phyloP scores from a whole-genome alignment of 169 alveolate genomes.

The Plasmodium berghei region DNA sequence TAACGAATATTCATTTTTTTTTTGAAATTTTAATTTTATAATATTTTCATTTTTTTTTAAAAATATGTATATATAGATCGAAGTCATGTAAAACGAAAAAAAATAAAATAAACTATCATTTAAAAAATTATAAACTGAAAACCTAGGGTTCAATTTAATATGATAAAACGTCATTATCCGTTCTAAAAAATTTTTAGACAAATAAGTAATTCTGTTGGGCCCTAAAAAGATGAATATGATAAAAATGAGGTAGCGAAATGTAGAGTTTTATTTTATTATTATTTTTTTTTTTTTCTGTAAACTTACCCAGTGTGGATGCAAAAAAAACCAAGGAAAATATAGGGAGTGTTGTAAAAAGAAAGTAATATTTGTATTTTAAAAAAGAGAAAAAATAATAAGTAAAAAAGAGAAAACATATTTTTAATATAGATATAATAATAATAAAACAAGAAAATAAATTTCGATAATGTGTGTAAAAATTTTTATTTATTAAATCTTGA shows the following conservation, averaged over 20 bases:
- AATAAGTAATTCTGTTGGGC: background rate
- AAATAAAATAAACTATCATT: constrained; percentile 23
- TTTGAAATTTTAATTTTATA: constrained; percentile 12
- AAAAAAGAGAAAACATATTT: constrained; percentile 37
- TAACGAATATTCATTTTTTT: background rate
- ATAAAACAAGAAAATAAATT: constrained; percentile 42
- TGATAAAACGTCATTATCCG: constrained; percentile 39
- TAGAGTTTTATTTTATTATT: constrained; percentile 4
- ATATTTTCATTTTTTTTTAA: constrained; percentile 34
- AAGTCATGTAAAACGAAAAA: constrained; percentile 49
- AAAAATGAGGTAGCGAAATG: background rate
- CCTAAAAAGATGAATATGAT: background rate
- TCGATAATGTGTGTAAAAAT: constrained; percentile 30
- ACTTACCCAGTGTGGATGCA: constrained; percentile 28
- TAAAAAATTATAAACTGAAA: constrained; percentile 22
- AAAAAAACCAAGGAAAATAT: constrained; percentile 20
- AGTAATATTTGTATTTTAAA: constrained; percentile 39
- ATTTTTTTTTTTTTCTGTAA: background rate
- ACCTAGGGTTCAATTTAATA: constrained; percentile 16
- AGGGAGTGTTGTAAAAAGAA: constrained; percentile 29
- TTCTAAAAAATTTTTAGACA: constrained; percentile 11
- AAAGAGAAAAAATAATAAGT: constrained; percentile 14
- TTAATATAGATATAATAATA: constrained; percentile 15
- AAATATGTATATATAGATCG: constrained; percentile 45
- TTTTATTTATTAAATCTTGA: constrained; percentile 31